Base-by-base conservation (phyloP, 306 rosid species). In the Prunus mira region DNA sequence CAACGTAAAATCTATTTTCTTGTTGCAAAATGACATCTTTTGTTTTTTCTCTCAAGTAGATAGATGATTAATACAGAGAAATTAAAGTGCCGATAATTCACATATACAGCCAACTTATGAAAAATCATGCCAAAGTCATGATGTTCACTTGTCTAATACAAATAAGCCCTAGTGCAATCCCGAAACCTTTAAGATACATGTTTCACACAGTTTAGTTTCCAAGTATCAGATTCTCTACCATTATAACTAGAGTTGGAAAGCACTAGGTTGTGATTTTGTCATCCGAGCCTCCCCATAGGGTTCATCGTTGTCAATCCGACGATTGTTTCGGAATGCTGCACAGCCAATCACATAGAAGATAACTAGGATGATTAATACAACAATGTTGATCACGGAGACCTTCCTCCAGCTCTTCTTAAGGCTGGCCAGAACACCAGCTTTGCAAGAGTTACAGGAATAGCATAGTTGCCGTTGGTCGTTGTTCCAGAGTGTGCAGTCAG, bases 341-440 rank as follows among this genome's bases (percentile, higher is more conserved):
- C 81, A 91, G 47, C 88, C 97, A 76, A 91, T 18, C 3, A 92
- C 83, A 63, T 96, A 96, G 56, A 82, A 84, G 72, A 96, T 79
- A 0, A 96, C 93, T 11, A 96, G 92, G 60, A 92, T 79, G 69
- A 96, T 87, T 82, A 91, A 73, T 0, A 88, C 90, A 27, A 91
- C 78, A 47, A 96, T 91, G 88, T 96, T 96, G 79, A 96, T 80
- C 51, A 96, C 90, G 0, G 99, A 96, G 25, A 89, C 98, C 84
- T 88, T 92, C 69, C 99, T 84, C 99, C 99, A 96, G 78, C 98
- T 96, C 79, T 86, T 87, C 88, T 75, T 91, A 65, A 96, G 74
- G 86, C 88, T 96, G 19, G 90, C 98, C n/a, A 96, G 83, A 7
- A 92, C 93, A 47, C 93, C 98, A 17, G 99, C 99, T 71, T 82